Conservation (phyloP, 441 rosid species). For the Mallotus japonicus region DNA sequence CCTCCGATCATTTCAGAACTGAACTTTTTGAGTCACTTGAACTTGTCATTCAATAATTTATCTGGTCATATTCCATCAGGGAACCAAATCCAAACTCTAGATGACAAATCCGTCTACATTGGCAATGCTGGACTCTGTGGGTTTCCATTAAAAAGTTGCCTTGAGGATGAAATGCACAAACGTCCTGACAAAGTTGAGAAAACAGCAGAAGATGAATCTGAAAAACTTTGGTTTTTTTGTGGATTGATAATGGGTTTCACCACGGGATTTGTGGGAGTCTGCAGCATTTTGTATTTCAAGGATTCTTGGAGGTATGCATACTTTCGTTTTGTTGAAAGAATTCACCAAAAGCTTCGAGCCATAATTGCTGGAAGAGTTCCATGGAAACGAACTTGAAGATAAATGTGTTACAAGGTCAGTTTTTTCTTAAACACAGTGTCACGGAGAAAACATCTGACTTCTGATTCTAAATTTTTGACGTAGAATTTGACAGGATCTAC, state of each 20-base stretch:
- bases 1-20: slow-evolving; percentile 25
- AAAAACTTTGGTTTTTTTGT: slow-evolving; percentile 8
- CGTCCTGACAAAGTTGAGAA: not conserved
- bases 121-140: slow-evolving; percentile 37
- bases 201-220: not conserved
- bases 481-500: no score
- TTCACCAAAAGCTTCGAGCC: no score
- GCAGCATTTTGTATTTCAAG: slow-evolving; percentile 1
- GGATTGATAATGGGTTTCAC: slow-evolving; percentile 15
- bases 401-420: no score
- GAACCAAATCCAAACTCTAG: slow-evolving; percentile 28
- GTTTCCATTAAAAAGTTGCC: slow-evolving; percentile 20
- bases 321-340: not conserved
- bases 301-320: slow-evolving; percentile 2
- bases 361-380: no score
- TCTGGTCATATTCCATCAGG: slow-evolving; percentile 27
- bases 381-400: no score
- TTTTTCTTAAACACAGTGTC: no score
- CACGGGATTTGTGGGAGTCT: slow-evolving; percentile 4
- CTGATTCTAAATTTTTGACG: no score
- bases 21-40: slow-evolving; percentile 27
- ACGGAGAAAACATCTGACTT: no score
- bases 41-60: slow-evolving; percentile 35
- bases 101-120: slow-evolving; percentile 30
- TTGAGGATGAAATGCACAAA: not conserved